phyloP scores from a whole-genome alignment of 2,329 filamentous ascomycete species.

The Stemphylium beticola region DNA sequence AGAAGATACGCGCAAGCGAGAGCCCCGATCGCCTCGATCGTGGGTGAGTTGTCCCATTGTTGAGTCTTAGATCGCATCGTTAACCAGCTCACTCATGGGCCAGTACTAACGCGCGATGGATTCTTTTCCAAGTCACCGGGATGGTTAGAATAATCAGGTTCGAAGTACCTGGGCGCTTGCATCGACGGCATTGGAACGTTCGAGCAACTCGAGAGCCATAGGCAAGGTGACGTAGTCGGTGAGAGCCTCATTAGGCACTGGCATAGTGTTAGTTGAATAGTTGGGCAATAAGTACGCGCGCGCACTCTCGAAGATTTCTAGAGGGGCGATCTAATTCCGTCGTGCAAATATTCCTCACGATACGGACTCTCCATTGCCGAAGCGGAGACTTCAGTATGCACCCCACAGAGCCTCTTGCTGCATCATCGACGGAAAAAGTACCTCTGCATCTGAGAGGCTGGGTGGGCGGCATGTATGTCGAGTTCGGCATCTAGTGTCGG shows the following conservation, averaged over 20 bases:
- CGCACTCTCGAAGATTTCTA: constrained; percentile 2
- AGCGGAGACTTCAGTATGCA: constrained; percentile 10
- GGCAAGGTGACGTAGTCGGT: constrained; percentile 29
- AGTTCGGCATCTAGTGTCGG: constrained; percentile 2
- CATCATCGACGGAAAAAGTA: constrained; percentile 1
- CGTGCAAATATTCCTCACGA: background rate
- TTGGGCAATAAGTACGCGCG: constrained; percentile 2
- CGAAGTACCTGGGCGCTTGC: background rate
- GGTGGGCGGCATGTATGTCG: constrained; percentile 4
- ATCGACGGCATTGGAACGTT: background rate
- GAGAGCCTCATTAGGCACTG: constrained; percentile 21
- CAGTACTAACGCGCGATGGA: background rate
- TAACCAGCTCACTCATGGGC: background rate
- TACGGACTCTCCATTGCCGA: constrained; percentile 6
- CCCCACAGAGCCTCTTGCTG: constrained; percentile 6
- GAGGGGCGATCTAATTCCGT: constrained; percentile 6
- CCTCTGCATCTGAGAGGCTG: background rate
- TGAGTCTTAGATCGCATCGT: background rate
- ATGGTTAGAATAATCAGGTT: background rate
- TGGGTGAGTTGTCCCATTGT: background rate
- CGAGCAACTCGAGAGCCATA: background rate
- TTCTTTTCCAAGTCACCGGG: background rate
- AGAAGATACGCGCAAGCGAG: background rate
- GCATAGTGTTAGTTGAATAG: background rate
- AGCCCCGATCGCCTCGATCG: background rate